Evolutionary conservation across 2,329 filamentous ascomycete species (phyloP), one percentile per base, ranked within the genome.

Genomic region (Hypoxylon sp.): DNA sequence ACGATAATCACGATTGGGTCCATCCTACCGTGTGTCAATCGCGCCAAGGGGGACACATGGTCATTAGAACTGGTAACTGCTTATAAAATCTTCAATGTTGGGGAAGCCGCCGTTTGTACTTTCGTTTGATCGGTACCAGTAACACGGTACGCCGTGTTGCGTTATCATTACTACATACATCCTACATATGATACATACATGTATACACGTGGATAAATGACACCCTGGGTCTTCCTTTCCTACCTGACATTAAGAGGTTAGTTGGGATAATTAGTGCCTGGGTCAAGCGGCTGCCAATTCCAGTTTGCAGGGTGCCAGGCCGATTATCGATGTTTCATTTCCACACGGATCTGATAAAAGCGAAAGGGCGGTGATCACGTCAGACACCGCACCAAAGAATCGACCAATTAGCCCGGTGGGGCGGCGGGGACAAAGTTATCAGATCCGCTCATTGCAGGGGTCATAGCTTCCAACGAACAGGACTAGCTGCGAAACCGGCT

Each of bases 361-460:
- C 31, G 35, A 68, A 72, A 62, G 29, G 42, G 52, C 66, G 66
- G 56, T 64, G 61, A 63, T 70, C 68, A 68, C 65, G 58, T 68
- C 65, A 68, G n/a, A 60, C 32, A 27, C 15, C 27, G 39, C n/a
- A 44, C 58, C 50, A 47, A 51, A 56, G 2, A 57, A 59, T 31
- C 29, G 24, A 44, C 17, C 32, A 27, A 37, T 39, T 54, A 62
- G 11, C 15, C 32, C 21, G 32, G 54, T 64, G 67, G 61, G 54
- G 60, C 42, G 6, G 58, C 62, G 56, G 61, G 65, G 57, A 68
- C 65, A 67, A 51, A 56, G 60, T 76, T 76, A 76, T 76, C 75
- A 73, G 75, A 76, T 76, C 75, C 75, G 75, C 71, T 67, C 44
- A 29, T 57, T 69, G 50, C 72, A 72, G 69, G 74, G 73, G 46